Evolutionary conservation across 2,329 filamentous ascomycete species (phyloP).

Genomic region (Onygenales sp.): DNA sequence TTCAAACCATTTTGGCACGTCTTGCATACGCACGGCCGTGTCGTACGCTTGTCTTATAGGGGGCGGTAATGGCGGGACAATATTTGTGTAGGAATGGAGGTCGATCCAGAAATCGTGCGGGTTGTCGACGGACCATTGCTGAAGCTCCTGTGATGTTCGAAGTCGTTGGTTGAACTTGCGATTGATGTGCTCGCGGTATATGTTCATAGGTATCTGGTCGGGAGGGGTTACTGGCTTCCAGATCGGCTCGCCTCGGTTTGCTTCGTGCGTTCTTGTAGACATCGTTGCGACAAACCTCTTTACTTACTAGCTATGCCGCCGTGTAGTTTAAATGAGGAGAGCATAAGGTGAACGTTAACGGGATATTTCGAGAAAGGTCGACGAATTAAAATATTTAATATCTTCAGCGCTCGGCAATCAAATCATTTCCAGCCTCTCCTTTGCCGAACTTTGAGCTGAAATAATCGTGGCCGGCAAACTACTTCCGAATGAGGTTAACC

Average conservation of each 20-base stretch:
- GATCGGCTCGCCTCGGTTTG: constrained; percentile 1
- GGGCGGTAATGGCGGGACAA: constrained; percentile 26
- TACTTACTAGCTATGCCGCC: no score
- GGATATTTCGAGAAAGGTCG: no score
- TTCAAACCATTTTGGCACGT: constrained; percentile 31
- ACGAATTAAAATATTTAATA: no score
- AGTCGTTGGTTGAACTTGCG: constrained; percentile 7
- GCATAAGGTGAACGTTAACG: no score
- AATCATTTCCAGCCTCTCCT: no score
- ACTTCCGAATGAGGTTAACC: no score
- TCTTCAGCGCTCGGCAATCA: no score
- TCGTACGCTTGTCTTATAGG: constrained; percentile 28
- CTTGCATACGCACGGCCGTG: constrained; percentile 24
- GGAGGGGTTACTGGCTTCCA: constrained; percentile 8
- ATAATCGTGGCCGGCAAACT: no score
- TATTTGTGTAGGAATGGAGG: constrained; percentile 29
- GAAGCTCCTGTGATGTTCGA: constrained; percentile 21
- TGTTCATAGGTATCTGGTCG: constrained; percentile 12
- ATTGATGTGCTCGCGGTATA: constrained; percentile 12
- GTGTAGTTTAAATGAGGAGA: no score
- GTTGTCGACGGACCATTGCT: constrained; percentile 30
- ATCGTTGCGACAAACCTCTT: no score
- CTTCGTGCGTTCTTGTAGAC: no score
- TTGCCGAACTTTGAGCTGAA: no score
- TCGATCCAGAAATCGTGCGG: constrained; percentile 36